Evolutionary conservation across 2,329 filamentous ascomycete genomes (phyloP), one percentile per base, ranked within the genome.

Genomic region (Aspergillus tubingensis): DNA sequence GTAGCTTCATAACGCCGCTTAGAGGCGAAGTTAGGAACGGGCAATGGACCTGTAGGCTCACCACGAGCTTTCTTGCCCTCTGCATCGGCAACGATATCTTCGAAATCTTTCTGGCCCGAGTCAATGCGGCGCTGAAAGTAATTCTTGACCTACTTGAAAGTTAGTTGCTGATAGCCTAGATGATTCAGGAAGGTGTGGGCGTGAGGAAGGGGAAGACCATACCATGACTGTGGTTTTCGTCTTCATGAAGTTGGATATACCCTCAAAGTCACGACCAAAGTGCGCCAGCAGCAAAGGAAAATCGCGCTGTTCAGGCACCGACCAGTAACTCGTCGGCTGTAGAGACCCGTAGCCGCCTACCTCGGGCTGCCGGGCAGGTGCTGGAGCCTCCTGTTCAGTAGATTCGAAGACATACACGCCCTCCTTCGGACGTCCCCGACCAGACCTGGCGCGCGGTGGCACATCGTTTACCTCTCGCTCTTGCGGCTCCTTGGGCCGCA

Each of bases 151-250:
- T 81, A 44, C 8, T 39, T 57, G 10, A 36, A 8, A 51, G 38
- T 36, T 48, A 62, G 25, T 19, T 38, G 53, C 56, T 36, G 32
- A 30, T 17, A 49, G 44, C 48, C 17, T 30, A 39, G 38, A 23
- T 38, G 32, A 49, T 27, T 27, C 6, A 8, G 25, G 25, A 27
- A 27, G 25, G 25, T 27, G 25, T 3, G 25, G 25, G 25, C 25
- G 25, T 8, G 21, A 58, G 25, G 52, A 30, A 23, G 44, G 27
- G 27, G 27, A 25, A 32, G 21, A 54, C 38, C 77, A 65, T 74
- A 82, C 80, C 81, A 83, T 83, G 1, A 79, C 79, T n/a, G 77
- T 75, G 10, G 80, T 82, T 66, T 83, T 83, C 1, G 80, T 81
- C 64, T 80, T 82, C 80, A 83, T 82, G 52, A 77, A 79, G 43